Evolutionary conservation across 176 grass and related monocot species (phyloP), one percentile per base, ranked within the genome.

Genomic region (Carex scoparia): DNA sequence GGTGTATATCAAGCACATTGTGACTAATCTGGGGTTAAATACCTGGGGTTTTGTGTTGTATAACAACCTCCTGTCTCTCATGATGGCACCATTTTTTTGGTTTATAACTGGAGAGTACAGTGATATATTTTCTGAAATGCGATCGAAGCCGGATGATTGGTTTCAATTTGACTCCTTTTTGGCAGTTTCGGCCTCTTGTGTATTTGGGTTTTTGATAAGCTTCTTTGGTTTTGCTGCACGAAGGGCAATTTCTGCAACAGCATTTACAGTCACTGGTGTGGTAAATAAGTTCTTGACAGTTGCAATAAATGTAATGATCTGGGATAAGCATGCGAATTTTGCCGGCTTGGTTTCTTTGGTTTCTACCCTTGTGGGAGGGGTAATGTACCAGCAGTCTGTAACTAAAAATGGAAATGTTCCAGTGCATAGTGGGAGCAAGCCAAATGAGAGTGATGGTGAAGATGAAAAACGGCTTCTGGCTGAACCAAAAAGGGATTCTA

Each of bases 1-100:
- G 94, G 94, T 95, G 65, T 95, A 95, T 84, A 93, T 95, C 70
- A 95, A 95, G 85, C 94, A 95, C 76, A 89, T 95, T 51, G 94
- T 95, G 5, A 91, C 87, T 51, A 93, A 69, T 27, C 61, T 95
- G 75, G 89, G 91, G 57, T 86, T 95, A 0, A 93, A 95, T 72
- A 93, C 94, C 1, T 95, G 94, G 94, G 94, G 94, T 3, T 95
- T 91, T 73, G 94, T 95, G 49, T 84, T 95, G 27, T 95, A 93
- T 84, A 93, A 91, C 58, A 93, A 95, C 65, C 81, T 95, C 32
- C 89, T 95, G 57, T 88, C 94, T 0, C 46, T 95, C 69, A 89
- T 95, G 83, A 76, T 95, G 12, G 49, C 94, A 66, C 91, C 94
- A 0, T 23, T 95, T 28, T 95, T 95, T 67, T 95, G 91, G 91